These are phyloP conservation scores for Saccharomyces hybrid DNA, from an alignment of 1,139 yeast genomes.

Conservation along the genomic window DNA sequence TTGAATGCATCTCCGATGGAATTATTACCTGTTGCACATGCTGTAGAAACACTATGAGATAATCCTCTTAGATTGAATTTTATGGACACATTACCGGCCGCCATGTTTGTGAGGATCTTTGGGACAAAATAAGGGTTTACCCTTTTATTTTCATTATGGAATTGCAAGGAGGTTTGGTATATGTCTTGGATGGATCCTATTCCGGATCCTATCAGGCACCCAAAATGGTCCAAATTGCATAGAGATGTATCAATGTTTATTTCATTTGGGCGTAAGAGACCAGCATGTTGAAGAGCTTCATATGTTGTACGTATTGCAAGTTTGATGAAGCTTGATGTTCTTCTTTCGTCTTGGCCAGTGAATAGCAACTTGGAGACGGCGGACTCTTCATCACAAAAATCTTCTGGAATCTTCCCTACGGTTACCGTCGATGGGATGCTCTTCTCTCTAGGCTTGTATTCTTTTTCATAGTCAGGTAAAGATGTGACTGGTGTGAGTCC, in stretches of 20 bases:
- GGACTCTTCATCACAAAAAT: background rate
- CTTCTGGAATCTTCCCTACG: conserved; percentile 35
- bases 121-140: conserved; percentile 87
- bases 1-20: conserved; percentile 89
- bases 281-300: conserved; percentile 69
- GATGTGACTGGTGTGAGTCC: conserved; percentile 51
- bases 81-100: conserved; percentile 85
- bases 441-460: conserved; percentile 32
- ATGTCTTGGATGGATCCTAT: conserved; percentile 82
- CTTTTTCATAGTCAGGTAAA: conserved; percentile 44
- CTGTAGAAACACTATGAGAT: conserved; percentile 81
- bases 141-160: conserved; percentile 55
- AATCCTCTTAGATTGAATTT: conserved; percentile 74
- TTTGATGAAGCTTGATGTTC: conserved; percentile 68
- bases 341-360: conserved; percentile 35
- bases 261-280: conserved; percentile 33
- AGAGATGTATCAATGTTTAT: conserved; percentile 20
- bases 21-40: conserved; percentile 95
- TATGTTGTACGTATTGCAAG: conserved; percentile 70
- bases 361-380: conserved; percentile 14
- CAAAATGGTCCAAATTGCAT: conserved; percentile 31
- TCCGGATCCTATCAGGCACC: conserved; percentile 88
- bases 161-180: conserved; percentile 50
- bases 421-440: conserved; percentile 50
- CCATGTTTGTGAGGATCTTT: conserved; percentile 80